Evolutionary conservation across 495 filamentous ascomycete genomes (phyloP), one percentile per base, ranked within the genome.

Genomic region (Rusavskia elegans): DNA sequence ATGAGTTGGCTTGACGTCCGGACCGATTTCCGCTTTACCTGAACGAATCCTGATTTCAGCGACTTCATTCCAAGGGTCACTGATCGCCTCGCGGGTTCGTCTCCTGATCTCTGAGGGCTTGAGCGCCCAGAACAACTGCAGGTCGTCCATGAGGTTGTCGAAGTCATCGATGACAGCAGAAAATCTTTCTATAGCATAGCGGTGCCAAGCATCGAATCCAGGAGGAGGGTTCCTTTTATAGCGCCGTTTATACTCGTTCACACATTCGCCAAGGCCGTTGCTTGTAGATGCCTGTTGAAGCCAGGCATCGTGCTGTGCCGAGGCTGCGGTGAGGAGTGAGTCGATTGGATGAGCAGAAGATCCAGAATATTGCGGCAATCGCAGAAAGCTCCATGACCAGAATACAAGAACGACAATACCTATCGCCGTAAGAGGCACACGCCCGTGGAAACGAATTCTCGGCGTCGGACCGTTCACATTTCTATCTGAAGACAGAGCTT

Each of bases 131-230:
- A 89, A 92, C 0, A 85, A 85, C 2, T 75, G 68, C 3, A 93
- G 63, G 52, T 87, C 77, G 8, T 72, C 66, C 53, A 83, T 71
- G 9, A 92, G 87, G 51, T 81, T 79, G 55, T 85, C 80, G 55
- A 83, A 90, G 54, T 84, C 76, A 55, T 94, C 86, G 54, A 89
- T 75, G 11, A 88, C 67, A 11, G 79, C 65, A 2, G 85, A 84
- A 6, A 72, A 73, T 40, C 75, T 76, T 11, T 67, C 67, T 21
- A 64, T 75, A 8, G 86, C 83, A 63, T 82, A 89, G 37, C 81
- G 68, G 58, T 79, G 89, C 87, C 86, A 90, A 53, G 75, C 64
- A 57, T 84, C 79, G 54, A 84, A 86, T 39, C 74, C 68, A 25
- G 74, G 72, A 53, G 74, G 74, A 6, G 74, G 74, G 50, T 70